These are phyloP conservation scores for Zygotorulaspora chibaensis DNA, from an alignment of 805 yeast genomes.

Conservation along the genomic window DNA sequence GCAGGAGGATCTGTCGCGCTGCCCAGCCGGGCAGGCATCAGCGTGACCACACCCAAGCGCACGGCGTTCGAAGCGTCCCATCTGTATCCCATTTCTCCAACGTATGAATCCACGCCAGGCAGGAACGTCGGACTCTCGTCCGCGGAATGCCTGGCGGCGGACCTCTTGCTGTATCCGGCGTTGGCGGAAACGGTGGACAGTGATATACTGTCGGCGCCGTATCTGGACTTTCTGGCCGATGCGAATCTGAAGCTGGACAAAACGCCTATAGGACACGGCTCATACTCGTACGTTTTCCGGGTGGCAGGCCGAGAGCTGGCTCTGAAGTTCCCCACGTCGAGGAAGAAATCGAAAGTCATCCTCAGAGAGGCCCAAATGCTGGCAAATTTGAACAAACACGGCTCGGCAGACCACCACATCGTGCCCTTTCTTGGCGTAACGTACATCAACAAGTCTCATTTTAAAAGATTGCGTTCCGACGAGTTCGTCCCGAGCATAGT, in stretches of 20 bases:
- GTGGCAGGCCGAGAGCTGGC: constrained; percentile 4
- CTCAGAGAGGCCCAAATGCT: constrained; percentile 14
- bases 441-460: constrained; percentile 7
- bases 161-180: neutral
- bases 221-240: constrained; percentile 12
- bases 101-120: neutral
- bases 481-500: constrained; percentile 16
- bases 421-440: constrained; percentile 11
- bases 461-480: constrained; percentile 5
- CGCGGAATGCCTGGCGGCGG: neutral
- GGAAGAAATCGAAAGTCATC: constrained; percentile 11
- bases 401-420: neutral
- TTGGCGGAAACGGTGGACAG: neutral
- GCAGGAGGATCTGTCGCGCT: neutral
- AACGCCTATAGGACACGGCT: constrained; percentile 13
- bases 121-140: neutral
- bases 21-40: neutral
- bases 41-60: neutral
- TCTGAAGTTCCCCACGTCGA: constrained; percentile 16
- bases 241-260: constrained; percentile 4
- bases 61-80: neutral
- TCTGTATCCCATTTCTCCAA: neutral
- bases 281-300: constrained; percentile 15
- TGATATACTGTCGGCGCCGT: neutral
- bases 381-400: constrained; percentile 2